Base-by-base conservation (phyloP, 192 early-diverging fungal genomes). In the Coemansia sp. region DNA sequence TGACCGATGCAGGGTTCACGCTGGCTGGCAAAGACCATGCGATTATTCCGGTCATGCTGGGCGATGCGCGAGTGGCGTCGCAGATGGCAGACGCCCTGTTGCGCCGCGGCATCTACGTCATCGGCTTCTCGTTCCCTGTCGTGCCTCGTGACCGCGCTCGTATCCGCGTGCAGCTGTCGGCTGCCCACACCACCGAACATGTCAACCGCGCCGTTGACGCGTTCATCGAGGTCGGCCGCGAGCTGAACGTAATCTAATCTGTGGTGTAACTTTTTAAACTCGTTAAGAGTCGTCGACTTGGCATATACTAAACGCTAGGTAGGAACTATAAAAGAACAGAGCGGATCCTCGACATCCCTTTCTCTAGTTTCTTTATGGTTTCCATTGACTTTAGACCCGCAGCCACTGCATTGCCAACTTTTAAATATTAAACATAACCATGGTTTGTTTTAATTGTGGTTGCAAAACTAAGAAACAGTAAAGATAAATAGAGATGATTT, bases 1-100 rank as follows among this genome's bases (percentile, higher is more conserved):
- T 89, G 75, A 61, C 64, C 1, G 86, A 75, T 0, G 86, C 86
- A 27, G 88, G 88, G 51, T 89, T 89, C 63, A 73, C 73, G 5
- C 71, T 89, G 49, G 87, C 87, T 38, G 87, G 82, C n/a, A 69
- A 83, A 53, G 74, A 82, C 62, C 84, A 85, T 20, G 83, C 84
- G 2, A 85, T 85, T 39, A 78, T 83, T 16, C 84, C 84, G 1
- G 84, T 85, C 10, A 85, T 85, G 84, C 68, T 85, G 8, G 82
- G 80, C 47, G 84, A 85, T 43, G 84, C 84, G 5, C 74, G 75
- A 2, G 51, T 84, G 41, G 84, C 84, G 1, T 41, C 80, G 8
- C 54, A 68, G 24, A 76, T 85, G 72, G 84, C 84, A 1, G 76
- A 84, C n/a, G 68, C 61, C n/a, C 69, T 85, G 82, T 66, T 85